Conservation (phyloP, 192 early-diverging fungal genomes). For the Backusella tarrabulga region DNA sequence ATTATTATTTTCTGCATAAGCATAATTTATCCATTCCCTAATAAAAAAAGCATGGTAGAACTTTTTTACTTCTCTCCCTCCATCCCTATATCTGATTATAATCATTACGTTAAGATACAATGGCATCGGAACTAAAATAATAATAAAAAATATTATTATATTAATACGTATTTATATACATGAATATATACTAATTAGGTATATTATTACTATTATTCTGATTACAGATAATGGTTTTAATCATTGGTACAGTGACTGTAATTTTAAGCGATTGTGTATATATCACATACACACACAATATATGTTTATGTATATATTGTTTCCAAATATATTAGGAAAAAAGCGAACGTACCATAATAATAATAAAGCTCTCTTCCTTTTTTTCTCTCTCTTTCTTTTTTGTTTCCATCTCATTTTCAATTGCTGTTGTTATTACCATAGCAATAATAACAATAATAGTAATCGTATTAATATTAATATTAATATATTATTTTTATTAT, state of each 20-base stretch:
- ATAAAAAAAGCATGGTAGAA: neutral
- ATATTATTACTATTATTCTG: neutral
- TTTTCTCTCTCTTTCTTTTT: neutral
- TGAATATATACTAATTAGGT: neutral
- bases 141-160: neutral
- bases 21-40: slow-evolving; percentile 1
- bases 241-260: neutral
- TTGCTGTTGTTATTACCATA: neutral
- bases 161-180: neutral
- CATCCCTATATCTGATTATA: neutral
- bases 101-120: neutral
- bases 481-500: neutral
- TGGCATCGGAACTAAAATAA: neutral
- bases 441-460: neutral
- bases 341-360: neutral
- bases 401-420: neutral
- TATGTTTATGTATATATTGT: neutral
- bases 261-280: neutral
- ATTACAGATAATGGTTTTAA: neutral
- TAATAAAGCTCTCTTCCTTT: neutral
- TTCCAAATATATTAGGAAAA: neutral
- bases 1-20: neutral
- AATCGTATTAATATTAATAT: neutral
- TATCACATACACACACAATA: neutral
- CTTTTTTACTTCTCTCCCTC: neutral